Evolutionary conservation across 192 early-diverging fungal genomes (phyloP).

Genomic region (Coemansia sp.): DNA sequence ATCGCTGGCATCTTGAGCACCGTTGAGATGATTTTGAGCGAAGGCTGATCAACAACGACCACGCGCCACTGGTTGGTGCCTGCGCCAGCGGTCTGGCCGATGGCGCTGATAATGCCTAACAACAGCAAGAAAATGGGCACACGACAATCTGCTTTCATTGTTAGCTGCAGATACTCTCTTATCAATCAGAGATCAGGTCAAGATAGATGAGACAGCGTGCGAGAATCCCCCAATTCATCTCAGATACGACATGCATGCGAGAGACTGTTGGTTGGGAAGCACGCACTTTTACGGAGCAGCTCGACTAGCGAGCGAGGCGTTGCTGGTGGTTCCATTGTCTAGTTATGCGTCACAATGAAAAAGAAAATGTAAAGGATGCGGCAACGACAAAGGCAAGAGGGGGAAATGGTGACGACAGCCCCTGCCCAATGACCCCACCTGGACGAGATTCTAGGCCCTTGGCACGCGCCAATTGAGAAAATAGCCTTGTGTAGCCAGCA

Average conservation of each 20-base stretch:
- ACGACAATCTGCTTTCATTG: background rate
- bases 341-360: background rate
- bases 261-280: background rate
- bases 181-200: background rate
- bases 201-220: conserved; percentile 1
- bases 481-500: background rate
- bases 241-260: background rate
- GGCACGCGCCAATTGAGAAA: background rate
- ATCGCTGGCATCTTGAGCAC: conserved; percentile 54
- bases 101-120: conserved; percentile 50
- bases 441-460: background rate
- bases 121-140: background rate
- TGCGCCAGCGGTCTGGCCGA: conserved; percentile 28
- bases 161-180: background rate
- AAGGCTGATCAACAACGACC: conserved; percentile 50
- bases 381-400: background rate
- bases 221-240: conserved; percentile 3
- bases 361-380: background rate
- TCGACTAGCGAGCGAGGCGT: conserved; percentile 35
- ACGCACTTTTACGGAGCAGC: conserved; percentile 42
- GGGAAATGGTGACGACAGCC: background rate
- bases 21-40: conserved; percentile 51
- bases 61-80: conserved; percentile 50
- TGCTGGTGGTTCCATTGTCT: background rate
- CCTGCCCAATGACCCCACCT: background rate